Evolutionary conservation across 108 stramenopile genomes (phyloP).

Genomic region (Craspedostauros australis): DNA sequence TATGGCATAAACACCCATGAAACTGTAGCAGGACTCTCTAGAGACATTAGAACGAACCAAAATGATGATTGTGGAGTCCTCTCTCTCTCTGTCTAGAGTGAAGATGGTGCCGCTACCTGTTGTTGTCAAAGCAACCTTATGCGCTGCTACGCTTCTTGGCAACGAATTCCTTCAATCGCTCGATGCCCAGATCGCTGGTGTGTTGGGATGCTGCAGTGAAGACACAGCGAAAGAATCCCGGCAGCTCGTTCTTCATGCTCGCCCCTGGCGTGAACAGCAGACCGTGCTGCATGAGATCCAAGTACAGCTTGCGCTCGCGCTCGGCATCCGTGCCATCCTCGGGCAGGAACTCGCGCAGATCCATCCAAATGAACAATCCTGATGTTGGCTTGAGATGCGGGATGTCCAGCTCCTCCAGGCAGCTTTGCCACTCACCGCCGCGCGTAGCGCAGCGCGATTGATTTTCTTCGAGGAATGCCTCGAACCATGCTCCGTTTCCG

Average conservation of each 20-base stretch:
- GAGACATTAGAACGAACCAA: too few species aligned
- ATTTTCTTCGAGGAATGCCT: slow-evolving; percentile 48
- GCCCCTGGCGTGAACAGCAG: slow-evolving; percentile 76
- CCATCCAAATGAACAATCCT: slow-evolving; percentile 84
- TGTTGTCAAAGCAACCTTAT: background rate
- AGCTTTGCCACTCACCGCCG: slow-evolving; percentile 40
- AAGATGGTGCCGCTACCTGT: background rate
- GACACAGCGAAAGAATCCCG: slow-evolving; percentile 84
- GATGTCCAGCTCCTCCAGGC: slow-evolving; percentile 52
- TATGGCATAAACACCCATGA: too few species aligned
- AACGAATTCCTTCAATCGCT: slow-evolving; percentile 55
- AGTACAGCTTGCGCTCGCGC: slow-evolving; percentile 65
- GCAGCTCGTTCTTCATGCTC: slow-evolving; percentile 72
- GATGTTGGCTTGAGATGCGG: slow-evolving; percentile 61
- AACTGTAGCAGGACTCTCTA: too few species aligned
- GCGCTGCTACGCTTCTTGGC: slow-evolving; percentile 14
- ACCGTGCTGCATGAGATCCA: slow-evolving; percentile 72
- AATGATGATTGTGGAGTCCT: too few species aligned
- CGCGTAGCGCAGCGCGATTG: slow-evolving; percentile 42
- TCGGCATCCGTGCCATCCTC: slow-evolving; percentile 33
- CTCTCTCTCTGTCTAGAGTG: too few species aligned
- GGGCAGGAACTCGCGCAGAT: slow-evolving; percentile 65
- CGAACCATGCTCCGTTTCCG: slow-evolving; percentile 33
- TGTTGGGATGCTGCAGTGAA: slow-evolving; percentile 77
- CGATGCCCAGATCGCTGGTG: slow-evolving; percentile 67